Percentiles rank a stretch among this genome's conserved stretches.
These are phyloP conservation scores for Coemansia sp. DNA, from an alignment of 192 early-diverging fungal genomes.

Conservation along the genomic window DNA sequence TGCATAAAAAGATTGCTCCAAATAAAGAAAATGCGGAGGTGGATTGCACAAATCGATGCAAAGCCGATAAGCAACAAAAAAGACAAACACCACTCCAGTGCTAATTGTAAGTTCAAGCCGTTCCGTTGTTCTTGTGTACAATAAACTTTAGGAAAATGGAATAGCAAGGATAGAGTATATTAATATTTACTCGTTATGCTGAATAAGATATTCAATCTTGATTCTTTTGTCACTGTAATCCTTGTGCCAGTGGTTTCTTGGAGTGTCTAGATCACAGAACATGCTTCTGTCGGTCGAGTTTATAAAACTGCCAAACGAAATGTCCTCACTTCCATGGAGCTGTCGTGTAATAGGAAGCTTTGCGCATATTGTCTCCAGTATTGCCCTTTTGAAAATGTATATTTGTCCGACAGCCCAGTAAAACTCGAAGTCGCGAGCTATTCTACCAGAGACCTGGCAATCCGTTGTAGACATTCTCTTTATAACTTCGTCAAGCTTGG, in stretches of 20 bases:
- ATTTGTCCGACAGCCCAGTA: slow-evolving; percentile 5
- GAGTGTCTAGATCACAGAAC: neutral
- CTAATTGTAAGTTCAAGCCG: no score
- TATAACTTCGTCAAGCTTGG: neutral
- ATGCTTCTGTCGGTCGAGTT: neutral
- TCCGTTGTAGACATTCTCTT: neutral
- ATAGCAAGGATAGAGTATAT: neutral
- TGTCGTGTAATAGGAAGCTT: neutral
- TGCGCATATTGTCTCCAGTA: neutral
- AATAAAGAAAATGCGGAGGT: no score
- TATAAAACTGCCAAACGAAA: neutral
- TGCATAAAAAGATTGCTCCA: no score
- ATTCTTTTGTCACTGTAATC: neutral
- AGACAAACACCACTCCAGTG: no score
- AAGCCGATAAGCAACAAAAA: no score
- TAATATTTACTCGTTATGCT: slow-evolving; percentile 1
- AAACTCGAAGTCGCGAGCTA: neutral
- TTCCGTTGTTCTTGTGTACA: no score
- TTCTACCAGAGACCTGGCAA: neutral
- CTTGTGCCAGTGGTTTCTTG: neutral
- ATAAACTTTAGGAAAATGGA: neutral
- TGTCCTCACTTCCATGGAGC: neutral
- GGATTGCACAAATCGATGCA: no score
- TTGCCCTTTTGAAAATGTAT: neutral
- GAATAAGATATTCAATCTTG: neutral